These are phyloP conservation scores for Lycium ferocissimum DNA, from an alignment of 257 asterid genomes.

Conservation along the genomic window DNA sequence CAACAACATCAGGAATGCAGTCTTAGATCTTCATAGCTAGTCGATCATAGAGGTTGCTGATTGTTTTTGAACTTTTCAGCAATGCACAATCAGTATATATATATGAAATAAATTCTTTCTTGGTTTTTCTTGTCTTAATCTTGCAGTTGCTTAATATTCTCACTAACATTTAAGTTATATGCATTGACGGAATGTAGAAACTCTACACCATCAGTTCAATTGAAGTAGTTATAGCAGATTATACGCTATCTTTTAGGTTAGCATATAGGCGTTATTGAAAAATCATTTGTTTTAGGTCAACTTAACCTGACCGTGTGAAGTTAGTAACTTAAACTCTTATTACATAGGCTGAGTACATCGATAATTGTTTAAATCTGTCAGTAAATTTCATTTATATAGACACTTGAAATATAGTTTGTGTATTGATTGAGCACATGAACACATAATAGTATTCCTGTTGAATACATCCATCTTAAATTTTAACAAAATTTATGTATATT, in stretches of 20 bases:
- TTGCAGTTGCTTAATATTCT: neutral
- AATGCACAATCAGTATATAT: constrained; percentile 31
- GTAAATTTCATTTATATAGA: no score
- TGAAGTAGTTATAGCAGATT: no score
- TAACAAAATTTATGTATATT: no score
- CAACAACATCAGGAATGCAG: constrained; percentile 24
- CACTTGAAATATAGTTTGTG: no score
- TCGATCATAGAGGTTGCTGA: constrained; percentile 32
- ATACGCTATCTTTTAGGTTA: neutral
- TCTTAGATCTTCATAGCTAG: constrained; percentile 27
- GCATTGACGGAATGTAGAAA: neutral
- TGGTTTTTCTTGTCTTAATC: neutral
- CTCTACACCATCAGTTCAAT: neutral
- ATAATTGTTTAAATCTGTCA: no score
- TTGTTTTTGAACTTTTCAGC: constrained; percentile 38
- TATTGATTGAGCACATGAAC: no score
- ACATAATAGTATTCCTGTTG: no score
- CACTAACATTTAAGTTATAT: neutral
- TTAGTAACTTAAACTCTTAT: neutral
- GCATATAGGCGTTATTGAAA: neutral
- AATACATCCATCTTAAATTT: no score
- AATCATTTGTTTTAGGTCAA: neutral
- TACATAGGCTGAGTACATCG: no score
- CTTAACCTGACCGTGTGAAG: neutral
- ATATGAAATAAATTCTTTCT: constrained; percentile 28